These are phyloP conservation scores for Cochlearia excelsa DNA, from an alignment of 345 rosid species.

Conservation along the genomic window DNA sequence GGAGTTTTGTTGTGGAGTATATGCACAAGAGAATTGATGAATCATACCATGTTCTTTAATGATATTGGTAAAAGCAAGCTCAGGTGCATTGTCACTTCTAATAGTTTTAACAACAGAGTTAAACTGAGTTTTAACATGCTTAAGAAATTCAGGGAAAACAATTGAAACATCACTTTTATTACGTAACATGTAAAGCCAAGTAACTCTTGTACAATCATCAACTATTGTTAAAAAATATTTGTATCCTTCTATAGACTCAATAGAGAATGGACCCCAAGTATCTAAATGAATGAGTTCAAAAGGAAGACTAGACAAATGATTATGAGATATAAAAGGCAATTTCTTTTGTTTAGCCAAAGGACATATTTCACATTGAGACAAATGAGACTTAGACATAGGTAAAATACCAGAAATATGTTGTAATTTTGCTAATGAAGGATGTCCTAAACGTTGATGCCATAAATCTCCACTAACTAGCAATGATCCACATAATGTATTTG, in stretches of 20 bases:
- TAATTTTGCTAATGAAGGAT: not conserved
- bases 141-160: not conserved
- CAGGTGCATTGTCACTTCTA: not conserved
- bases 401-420: not conserved
- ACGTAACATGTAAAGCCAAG: not conserved
- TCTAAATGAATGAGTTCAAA: not conserved
- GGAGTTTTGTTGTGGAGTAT: not conserved
- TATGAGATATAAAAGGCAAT: not conserved
- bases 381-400: not conserved
- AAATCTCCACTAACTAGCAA: not conserved
- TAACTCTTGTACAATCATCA: not conserved
- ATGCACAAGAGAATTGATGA: not conserved
- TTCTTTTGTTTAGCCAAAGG: no score
- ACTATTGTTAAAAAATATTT: not conserved
- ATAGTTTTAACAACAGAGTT: not conserved
- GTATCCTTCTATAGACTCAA: not conserved
- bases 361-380: not conserved
- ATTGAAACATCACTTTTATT: not conserved
- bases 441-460: not conserved
- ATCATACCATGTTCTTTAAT: not conserved
- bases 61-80: not conserved
- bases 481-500: not conserved
- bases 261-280: not conserved
- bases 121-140: not conserved
- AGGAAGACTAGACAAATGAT: not conserved